Evolutionary conservation across 805 yeast genomes (phyloP).

Genomic region (Cephaloascus albidus): DNA sequence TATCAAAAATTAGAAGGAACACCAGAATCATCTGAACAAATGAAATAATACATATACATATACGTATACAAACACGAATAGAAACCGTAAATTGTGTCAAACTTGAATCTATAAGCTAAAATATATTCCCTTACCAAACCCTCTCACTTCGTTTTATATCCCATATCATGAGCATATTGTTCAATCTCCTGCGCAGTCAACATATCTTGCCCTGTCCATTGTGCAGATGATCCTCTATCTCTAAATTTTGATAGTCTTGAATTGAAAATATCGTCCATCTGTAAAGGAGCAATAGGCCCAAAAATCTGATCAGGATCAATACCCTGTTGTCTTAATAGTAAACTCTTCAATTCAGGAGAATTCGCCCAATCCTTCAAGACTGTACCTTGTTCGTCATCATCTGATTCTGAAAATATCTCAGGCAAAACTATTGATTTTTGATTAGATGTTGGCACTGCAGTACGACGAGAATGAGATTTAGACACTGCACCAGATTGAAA

Average conservation of each 20-base stretch:
- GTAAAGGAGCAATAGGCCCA: conserved; percentile 64
- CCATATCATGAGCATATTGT: conserved; percentile 37
- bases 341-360: conserved; percentile 42
- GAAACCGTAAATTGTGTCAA: no score
- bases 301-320: conserved; percentile 63
- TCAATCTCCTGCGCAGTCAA: conserved; percentile 36
- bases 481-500: background rate
- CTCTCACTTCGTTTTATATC: conserved; percentile 13
- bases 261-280: conserved; percentile 61
- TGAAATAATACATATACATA: no score
- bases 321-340: conserved; percentile 34
- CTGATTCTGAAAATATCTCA: conserved; percentile 19
- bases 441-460: background rate
- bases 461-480: background rate
- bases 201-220: conserved; percentile 38
- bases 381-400: conserved; percentile 40
- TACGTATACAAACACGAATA: no score
- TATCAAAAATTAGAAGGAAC: conserved; percentile 8
- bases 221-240: conserved; percentile 44
- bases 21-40: conserved; percentile 9
- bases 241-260: conserved; percentile 40
- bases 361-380: conserved; percentile 53
- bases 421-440: background rate
- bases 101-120: no score
- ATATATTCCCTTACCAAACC: no score